phyloP scores from a whole-genome alignment of 2,329 filamentous ascomycete species.

The Epichloe baconii region DNA sequence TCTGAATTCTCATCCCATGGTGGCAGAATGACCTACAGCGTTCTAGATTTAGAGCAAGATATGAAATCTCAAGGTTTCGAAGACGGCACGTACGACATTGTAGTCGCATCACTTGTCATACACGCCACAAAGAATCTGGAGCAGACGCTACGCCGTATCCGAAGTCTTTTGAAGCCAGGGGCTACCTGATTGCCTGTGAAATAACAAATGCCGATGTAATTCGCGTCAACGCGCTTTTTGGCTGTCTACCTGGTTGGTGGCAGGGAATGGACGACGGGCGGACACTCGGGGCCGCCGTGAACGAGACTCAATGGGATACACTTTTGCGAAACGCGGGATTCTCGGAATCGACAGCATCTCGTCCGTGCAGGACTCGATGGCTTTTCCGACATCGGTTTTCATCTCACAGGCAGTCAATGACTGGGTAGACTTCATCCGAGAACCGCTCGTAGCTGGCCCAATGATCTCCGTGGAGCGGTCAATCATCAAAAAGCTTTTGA shows the following conservation, averaged over 20 bases:
- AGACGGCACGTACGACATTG: slow-evolving; percentile 25
- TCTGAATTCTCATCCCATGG: too few species aligned
- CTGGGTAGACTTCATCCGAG: not conserved
- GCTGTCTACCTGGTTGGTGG: slow-evolving; percentile 2
- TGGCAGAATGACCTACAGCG: slow-evolving; percentile 12
- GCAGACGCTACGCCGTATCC: slow-evolving; percentile 9
- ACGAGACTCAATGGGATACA: not conserved
- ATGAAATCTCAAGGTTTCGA: slow-evolving; percentile 18
- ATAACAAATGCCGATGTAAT: not conserved
- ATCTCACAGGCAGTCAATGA: slow-evolving; percentile 2
- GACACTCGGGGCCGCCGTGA: not conserved
- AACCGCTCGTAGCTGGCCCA: not conserved
- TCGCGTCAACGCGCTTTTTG: slow-evolving; percentile 1
- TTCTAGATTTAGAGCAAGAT: slow-evolving; percentile 13
- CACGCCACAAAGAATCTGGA: slow-evolving; percentile 21
- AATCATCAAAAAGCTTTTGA: not conserved
- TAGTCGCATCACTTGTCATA: slow-evolving; percentile 24
- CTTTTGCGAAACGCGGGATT: slow-evolving; percentile 1
- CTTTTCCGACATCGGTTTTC: not conserved
- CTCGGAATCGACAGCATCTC: slow-evolving; percentile 4
- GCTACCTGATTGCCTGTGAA: slow-evolving; percentile 4
- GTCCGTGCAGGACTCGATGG: not conserved
- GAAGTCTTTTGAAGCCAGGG: slow-evolving; percentile 6
- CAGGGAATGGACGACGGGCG: not conserved
- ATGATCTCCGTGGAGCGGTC: not conserved